Evolutionary conservation across 1,284 basidiomycete genomes (phyloP).

Genomic region (Naganishia albida): DNA sequence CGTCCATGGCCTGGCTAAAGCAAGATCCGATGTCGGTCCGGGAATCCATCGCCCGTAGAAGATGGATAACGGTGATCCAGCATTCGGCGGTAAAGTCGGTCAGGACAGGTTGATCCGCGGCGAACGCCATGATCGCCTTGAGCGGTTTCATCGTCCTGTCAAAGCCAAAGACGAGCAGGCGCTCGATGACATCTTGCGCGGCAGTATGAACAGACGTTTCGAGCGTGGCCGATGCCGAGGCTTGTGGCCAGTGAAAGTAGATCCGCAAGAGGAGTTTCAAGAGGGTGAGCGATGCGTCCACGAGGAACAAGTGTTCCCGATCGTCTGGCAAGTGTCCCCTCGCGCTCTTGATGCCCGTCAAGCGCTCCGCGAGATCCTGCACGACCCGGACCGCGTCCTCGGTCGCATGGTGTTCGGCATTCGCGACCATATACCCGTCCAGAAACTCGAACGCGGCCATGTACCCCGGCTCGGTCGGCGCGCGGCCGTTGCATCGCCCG

Average conservation of each 20-base stretch:
- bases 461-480: slow-evolving; percentile 8
- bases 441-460: slow-evolving; percentile 8
- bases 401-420: background rate
- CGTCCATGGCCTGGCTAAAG: slow-evolving; percentile 13
- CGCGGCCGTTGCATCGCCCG: slow-evolving; percentile 3
- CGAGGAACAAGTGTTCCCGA: slow-evolving; percentile 2
- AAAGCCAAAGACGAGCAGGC: slow-evolving; percentile 62
- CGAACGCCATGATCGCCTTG: slow-evolving; percentile 47
- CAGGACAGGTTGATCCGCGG: slow-evolving; percentile 51
- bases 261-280: slow-evolving; percentile 19
- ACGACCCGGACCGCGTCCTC: slow-evolving; percentile 3
- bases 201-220: background rate
- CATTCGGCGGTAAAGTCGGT: slow-evolving; percentile 62
- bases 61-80: slow-evolving; percentile 75
- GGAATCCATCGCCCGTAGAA: slow-evolving; percentile 44
- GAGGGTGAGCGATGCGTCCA: slow-evolving; percentile 4
- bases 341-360: background rate
- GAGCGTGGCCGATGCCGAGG: slow-evolving; percentile 7
- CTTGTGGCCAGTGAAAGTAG: slow-evolving; percentile 6
- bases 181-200: slow-evolving; percentile 12
- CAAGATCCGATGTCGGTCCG: slow-evolving; percentile 31
- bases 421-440: slow-evolving; percentile 1
- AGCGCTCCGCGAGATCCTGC: slow-evolving; percentile 4
- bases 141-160: slow-evolving; percentile 57
- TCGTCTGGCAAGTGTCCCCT: slow-evolving; percentile 4